Evolutionary conservation across 768 basidiomycete species (phyloP).

Genomic region (Harrya chromipes): DNA sequence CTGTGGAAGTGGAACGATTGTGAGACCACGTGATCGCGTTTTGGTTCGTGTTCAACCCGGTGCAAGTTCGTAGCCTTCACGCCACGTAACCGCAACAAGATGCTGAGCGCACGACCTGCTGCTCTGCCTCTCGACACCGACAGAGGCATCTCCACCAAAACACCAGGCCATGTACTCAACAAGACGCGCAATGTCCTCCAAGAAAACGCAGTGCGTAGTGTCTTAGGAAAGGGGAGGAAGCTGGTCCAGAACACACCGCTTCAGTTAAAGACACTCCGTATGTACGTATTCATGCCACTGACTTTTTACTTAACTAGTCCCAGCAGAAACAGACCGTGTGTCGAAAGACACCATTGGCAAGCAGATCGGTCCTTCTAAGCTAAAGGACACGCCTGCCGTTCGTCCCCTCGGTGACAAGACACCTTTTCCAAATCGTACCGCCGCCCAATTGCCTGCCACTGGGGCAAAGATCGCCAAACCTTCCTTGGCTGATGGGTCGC

Average conservation of each 20-base stretch:
- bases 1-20: not conserved
- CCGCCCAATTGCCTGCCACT: slow-evolving; percentile 34
- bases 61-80: not conserved
- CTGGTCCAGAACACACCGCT: slow-evolving; percentile 35
- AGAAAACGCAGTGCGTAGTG: slow-evolving; percentile 48
- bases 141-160: slow-evolving; percentile 38
- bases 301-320: not conserved
- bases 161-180: slow-evolving; percentile 49
- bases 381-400: slow-evolving; percentile 22
- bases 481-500: slow-evolving; percentile 39
- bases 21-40: slow-evolving; percentile 27
- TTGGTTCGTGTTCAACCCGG: slow-evolving; percentile 13
- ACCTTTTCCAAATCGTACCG: slow-evolving; percentile 64
- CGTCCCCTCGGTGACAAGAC: slow-evolving; percentile 74
- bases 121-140: slow-evolving; percentile 28
- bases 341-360: slow-evolving; percentile 25
- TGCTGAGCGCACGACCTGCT: slow-evolving; percentile 26
- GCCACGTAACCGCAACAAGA: slow-evolving; percentile 13
- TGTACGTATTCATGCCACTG: not conserved
- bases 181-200: slow-evolving; percentile 38
- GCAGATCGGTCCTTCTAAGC: slow-evolving; percentile 24
- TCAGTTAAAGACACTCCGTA: slow-evolving; percentile 30
- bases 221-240: slow-evolving; percentile 44
- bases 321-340: slow-evolving; percentile 20
- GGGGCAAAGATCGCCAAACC: slow-evolving; percentile 36